These are phyloP conservation scores for Peniophora sp. DNA, from an alignment of 1,284 basidiomycete species.

Conservation along the genomic window DNA sequence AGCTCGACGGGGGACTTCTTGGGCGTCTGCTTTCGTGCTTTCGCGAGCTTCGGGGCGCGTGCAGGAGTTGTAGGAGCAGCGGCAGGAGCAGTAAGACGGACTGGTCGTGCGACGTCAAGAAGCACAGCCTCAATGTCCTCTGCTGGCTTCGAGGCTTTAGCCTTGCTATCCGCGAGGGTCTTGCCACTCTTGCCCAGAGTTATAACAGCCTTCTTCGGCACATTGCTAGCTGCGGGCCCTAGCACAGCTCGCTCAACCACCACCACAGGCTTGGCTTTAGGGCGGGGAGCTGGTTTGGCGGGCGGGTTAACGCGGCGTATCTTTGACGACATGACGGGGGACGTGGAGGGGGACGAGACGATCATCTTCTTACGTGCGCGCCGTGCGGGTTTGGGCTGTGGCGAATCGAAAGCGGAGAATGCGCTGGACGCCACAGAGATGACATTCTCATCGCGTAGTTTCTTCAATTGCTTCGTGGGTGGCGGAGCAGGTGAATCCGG, in stretches of 20 bases:
- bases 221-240: constrained; percentile 24
- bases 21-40: constrained; percentile 22
- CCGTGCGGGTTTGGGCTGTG: constrained; percentile 3
- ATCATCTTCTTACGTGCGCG: constrained; percentile 2
- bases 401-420: constrained; percentile 1
- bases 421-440: not conserved
- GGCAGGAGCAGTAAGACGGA: constrained; percentile 22
- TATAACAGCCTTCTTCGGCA: not conserved
- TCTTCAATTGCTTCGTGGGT: not conserved
- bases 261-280: not conserved
- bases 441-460: not conserved
- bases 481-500: not conserved
- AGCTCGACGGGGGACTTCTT: constrained; percentile 36
- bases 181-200: too few species aligned
- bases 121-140: too few species aligned
- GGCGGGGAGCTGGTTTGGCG: not conserved
- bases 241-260: constrained; percentile 25
- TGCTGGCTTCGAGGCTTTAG: too few species aligned
- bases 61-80: constrained; percentile 29
- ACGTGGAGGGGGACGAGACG: constrained; percentile 7
- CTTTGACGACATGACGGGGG: constrained; percentile 2
- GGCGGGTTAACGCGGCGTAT: not conserved
- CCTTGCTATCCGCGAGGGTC: too few species aligned
- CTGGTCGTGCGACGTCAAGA: too few species aligned
- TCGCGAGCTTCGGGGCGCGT: constrained; percentile 10